Evolutionary conservation across 305 asterid genomes (phyloP), one percentile per base, ranked within the genome.

Genomic region (Fraxinus baroniana): DNA sequence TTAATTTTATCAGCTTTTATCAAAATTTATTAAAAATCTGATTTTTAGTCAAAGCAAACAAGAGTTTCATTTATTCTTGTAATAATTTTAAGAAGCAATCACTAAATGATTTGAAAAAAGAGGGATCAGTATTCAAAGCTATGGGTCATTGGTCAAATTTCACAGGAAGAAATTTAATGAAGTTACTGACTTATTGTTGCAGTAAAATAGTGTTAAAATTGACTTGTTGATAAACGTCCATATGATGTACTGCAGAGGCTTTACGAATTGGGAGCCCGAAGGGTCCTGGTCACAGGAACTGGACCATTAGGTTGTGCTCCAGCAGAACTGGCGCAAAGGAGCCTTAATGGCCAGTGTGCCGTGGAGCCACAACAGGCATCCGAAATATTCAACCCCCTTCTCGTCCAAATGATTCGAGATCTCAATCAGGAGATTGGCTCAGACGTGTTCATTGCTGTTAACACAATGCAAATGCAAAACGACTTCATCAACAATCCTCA

Each of bases 241-340:
- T 62, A 3, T 62, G 72, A 62, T 62, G 30, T 32, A 8, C 24
- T 60, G 76, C 85, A 92, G 97, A 84, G 85, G n/a, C 81, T 92
- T 1, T 83, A 90, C 74, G 85, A 81, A 0, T 74, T 91, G 83
- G 93, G 92, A 39, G 92, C 90, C 3, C 81, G 94, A 37, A 81
- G 97, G 72, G 93, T 92, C 6, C 85, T 92, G 37, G 94, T 92
- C 35, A 91, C 94, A 0, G 94, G 94, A 73, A 83, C 87, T 2
- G 97, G 97, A 12, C 94, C 97, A 8, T 26, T 92, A 5, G 97
- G 94, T 5, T 92, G 97, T 76, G 92, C 86, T 18, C 97, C 97
- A 13, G 87, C 88, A 1, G 87, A 83, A 79, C 77, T 87, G 1
- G 97, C 97, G 5, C 0, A 44, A 24, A 80, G 93, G 82, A 88